Evolutionary conservation across 176 grass and related monocot species (phyloP), one percentile per base, ranked within the genome.

Genomic region (Pharus latifolius): DNA sequence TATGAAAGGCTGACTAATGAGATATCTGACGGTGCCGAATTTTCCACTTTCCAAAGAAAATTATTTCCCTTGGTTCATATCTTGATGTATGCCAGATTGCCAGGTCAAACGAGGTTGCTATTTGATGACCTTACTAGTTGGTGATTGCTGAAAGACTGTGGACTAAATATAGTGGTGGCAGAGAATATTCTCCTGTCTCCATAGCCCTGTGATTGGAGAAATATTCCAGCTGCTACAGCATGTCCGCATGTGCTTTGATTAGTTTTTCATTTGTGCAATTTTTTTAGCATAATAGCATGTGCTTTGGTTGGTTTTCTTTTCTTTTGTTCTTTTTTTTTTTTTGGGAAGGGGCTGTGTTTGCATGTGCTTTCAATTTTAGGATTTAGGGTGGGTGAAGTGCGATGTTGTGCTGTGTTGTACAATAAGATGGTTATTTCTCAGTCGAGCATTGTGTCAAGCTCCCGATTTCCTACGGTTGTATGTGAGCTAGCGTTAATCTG

Each of bases 141-240:
- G 46, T 22, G 40, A 62, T 30, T 63, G 41, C 56, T 3, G 16
- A 8, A 45, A 44, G 20, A 60, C 55, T 51, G 10, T 28, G 1
- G 40, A 5, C 38, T 18, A 38, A 38, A 20, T 48, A 12, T 65
- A 46, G 46, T 47, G 37, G 6, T 72, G 49, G 20, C 24, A 70
- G 38, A 49, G 40, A 40, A 69, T 80, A 56, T 56, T 60, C 37
- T 16, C n/a, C n/a, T n/a, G n/a, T 16, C 16, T 48, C 14, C 32
- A 49, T 7, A 37, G 13, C 16, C 55, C 22, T 60, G 10, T 3
- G 3, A 2, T 44, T 19, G 13, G 14, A 43, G 28, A 55, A 44
- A 46, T 53, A 73, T 67, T 78, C 67, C 58, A 57, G 51, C 24
- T 52, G 22, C 27, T 17, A 61, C 1, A 16, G 33, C 75, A 68